Conservation (phyloP, 1,284 basidiomycete genomes). For the Ceratobasidium sp. region DNA sequence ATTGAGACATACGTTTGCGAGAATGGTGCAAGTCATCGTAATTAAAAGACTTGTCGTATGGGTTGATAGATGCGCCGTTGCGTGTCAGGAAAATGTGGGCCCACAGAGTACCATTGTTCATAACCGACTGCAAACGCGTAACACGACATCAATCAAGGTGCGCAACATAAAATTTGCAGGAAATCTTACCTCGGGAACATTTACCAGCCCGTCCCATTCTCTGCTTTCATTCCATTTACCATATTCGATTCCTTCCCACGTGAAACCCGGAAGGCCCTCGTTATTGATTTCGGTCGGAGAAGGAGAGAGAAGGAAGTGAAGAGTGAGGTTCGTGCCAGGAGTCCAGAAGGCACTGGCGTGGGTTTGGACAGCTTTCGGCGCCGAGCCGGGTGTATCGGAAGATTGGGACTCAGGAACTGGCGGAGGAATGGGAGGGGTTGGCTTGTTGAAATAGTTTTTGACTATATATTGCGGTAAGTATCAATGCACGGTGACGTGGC, state of each 20-base stretch:
- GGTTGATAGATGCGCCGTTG: constrained; percentile 75
- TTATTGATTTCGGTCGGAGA: constrained; percentile 70
- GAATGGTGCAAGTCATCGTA: constrained; percentile 76
- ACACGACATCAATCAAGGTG: constrained; percentile 14
- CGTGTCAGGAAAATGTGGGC: constrained; percentile 87
- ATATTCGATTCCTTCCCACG: constrained; percentile 87
- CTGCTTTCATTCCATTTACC: constrained; percentile 83
- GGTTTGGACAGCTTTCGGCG: constrained; percentile 25
- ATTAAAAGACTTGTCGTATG: constrained; percentile 67
- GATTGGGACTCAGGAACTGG: constrained; percentile 26
- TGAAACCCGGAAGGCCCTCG: constrained; percentile 71
- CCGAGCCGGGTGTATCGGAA: constrained; percentile 14
- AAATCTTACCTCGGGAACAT: constrained; percentile 74
- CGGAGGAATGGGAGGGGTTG: constrained; percentile 10
- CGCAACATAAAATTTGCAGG: constrained; percentile 28
- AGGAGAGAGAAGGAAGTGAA: constrained; percentile 81
- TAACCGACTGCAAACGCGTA: constrained; percentile 68
- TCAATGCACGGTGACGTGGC: background rate
- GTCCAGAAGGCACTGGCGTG: constrained; percentile 57
- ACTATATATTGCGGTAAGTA: constrained; percentile 10
- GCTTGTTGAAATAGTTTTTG: constrained; percentile 12
- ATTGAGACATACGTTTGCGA: constrained; percentile 76
- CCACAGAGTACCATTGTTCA: constrained; percentile 83
- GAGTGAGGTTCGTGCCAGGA: constrained; percentile 59
- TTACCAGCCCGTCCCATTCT: constrained; percentile 73